A percentile compares a stretch with the other conserved stretches of the same genome.
Evolutionary conservation across 495 filamentous ascomycete genomes (phyloP).

Genomic region (Neurospora tetrasperma): DNA sequence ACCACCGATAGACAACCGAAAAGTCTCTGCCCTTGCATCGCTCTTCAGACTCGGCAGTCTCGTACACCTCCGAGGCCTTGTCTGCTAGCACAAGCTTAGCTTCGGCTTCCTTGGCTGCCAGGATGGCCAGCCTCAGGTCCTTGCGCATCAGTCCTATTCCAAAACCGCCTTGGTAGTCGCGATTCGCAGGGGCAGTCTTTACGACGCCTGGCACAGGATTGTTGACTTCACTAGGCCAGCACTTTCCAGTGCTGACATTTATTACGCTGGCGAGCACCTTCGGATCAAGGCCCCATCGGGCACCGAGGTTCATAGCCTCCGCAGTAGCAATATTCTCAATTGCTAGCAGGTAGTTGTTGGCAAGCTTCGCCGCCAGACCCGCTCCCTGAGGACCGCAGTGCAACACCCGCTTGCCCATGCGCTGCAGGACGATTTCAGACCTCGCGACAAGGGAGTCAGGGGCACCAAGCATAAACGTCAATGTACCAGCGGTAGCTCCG

Average conservation of each 20-base stretch:
- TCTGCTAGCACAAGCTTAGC: conserved; percentile 57
- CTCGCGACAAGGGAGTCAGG: conserved; percentile 47
- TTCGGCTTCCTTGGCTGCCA: conserved; percentile 57
- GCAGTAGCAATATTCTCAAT: conserved; percentile 88
- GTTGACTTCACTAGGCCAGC: conserved; percentile 88
- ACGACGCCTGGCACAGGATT: conserved; percentile 87
- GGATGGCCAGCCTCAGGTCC: conserved; percentile 62
- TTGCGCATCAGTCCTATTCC: conserved; percentile 80
- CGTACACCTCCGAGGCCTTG: conserved; percentile 58
- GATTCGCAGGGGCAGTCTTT: conserved; percentile 56
- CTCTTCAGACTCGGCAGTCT: conserved; percentile 47
- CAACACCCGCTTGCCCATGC: conserved; percentile 74
- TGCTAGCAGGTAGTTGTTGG: conserved; percentile 88
- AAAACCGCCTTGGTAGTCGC: conserved; percentile 74
- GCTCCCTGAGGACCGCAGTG: conserved; percentile 74
- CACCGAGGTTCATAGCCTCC: conserved; percentile 87
- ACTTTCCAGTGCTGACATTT: conserved; percentile 75
- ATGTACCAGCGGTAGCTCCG: conserved; percentile 62
- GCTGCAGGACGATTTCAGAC: conserved; percentile 50
- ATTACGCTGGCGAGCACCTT: conserved; percentile 69
- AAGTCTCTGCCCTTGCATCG: conserved; percentile 66
- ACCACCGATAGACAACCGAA: conserved; percentile 71
- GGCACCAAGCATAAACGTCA: conserved; percentile 83
- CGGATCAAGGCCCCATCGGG: conserved; percentile 73
- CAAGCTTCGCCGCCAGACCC: conserved; percentile 76